A percentile compares a stretch with the other conserved stretches of the same genome.
phyloP scores from a whole-genome alignment of 2,329 filamentous ascomycete genomes.

The Clonostachys solani region DNA sequence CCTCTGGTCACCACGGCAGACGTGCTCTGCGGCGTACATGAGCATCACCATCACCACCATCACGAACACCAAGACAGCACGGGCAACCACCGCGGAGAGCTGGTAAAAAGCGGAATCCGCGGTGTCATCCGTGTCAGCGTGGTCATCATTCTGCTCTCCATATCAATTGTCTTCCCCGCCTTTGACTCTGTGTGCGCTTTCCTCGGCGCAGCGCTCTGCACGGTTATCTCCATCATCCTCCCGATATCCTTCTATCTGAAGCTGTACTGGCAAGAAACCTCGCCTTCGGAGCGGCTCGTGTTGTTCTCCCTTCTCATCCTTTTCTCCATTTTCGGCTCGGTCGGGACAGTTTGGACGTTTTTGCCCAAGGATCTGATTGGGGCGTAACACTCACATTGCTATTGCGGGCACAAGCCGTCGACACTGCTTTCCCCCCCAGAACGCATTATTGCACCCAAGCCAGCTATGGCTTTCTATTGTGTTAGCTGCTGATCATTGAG shows the following conservation, averaged over 20 bases:
- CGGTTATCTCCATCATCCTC: slow-evolving; percentile 88
- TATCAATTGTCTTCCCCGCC: slow-evolving; percentile 66
- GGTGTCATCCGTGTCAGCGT: slow-evolving; percentile 61
- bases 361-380: slow-evolving; percentile 73
- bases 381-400: slow-evolving; percentile 22
- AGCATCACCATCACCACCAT: slow-evolving; percentile 22
- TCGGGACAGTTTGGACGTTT: slow-evolving; percentile 86
- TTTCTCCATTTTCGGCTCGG: slow-evolving; percentile 64
- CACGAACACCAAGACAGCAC: slow-evolving; percentile 28
- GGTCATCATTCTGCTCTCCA: slow-evolving; percentile 67
- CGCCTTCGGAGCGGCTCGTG: slow-evolving; percentile 54
- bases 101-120: slow-evolving; percentile 43
- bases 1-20: slow-evolving; percentile 86
- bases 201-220: slow-evolving; percentile 85
- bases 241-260: slow-evolving; percentile 87
- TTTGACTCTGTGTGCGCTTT: slow-evolving; percentile 92
- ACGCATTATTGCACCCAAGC: too few species aligned
- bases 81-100: slow-evolving; percentile 27
- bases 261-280: slow-evolving; percentile 74
- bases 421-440: too few species aligned
- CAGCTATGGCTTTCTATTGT: too few species aligned
- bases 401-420: too few species aligned
- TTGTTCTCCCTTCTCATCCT: slow-evolving; percentile 67
- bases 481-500: background rate
- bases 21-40: slow-evolving; percentile 71